phyloP scores from a whole-genome alignment of 2,329 filamentous ascomycete species.

The Rutstroemia sydowiana region DNA sequence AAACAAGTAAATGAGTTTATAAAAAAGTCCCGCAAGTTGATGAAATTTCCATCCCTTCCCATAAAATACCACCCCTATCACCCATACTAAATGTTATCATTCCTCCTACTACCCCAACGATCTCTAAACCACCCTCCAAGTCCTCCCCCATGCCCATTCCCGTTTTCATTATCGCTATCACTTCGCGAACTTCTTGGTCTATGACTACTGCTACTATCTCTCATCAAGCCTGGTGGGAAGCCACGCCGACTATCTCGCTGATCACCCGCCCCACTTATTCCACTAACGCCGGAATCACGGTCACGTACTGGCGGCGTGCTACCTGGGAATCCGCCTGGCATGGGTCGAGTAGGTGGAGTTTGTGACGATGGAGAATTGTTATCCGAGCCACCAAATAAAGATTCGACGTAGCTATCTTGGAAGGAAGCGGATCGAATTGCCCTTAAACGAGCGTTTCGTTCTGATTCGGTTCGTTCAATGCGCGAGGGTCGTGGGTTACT shows the following conservation, averaged over 20 bases:
- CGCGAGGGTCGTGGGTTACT: slow-evolving; percentile 12
- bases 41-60: too few species aligned
- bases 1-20: too few species aligned
- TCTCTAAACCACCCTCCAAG: too few species aligned
- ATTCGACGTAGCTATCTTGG: neutral
- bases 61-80: neutral
- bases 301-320: slow-evolving; percentile 11
- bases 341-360: neutral
- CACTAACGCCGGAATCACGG: slow-evolving; percentile 16
- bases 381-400: neutral
- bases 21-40: too few species aligned
- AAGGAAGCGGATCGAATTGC: slow-evolving; percentile 17
- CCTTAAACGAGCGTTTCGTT: slow-evolving; percentile 21
- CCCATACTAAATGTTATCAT: neutral
- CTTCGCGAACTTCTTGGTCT: too few species aligned
- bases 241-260: slow-evolving; percentile 7
- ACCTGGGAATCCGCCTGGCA: slow-evolving; percentile 15
- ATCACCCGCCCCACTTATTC: neutral
- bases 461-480: neutral
- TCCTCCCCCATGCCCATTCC: too few species aligned
- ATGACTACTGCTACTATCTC: too few species aligned
- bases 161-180: too few species aligned
- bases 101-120: neutral
- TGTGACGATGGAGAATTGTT: neutral
- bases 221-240: neutral